Evolutionary conservation across 805 yeast genomes (phyloP), one percentile per base, ranked within the genome.

Genomic region (Barnettozyma botsteinii): DNA sequence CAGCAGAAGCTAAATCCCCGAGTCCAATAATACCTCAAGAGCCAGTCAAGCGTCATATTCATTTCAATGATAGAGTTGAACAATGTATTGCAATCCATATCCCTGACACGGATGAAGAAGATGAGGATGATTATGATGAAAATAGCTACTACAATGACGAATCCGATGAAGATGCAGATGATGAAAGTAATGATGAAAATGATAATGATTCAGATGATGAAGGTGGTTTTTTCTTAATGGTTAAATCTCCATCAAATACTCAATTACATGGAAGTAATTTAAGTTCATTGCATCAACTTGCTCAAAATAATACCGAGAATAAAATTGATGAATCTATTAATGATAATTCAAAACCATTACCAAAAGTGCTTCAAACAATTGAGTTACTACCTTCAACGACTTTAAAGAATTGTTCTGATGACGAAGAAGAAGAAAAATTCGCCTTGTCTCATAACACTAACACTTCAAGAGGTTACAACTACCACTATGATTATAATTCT

Each of bases 11-110:
- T 20, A 34, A 17, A 17, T 13, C 37, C 5, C 8, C 32, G 3
- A 31, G 32, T 14, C 42, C 42, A 30, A n/a, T 29, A 5, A 12
- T 25, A 7, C 39, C 37, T 15, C 34, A 17, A 7, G 42, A 31
- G 8, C 44, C 48, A 13, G 24, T 31, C 3, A 43, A 38, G 23
- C 23, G 36, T 12, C 39, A 36, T 28, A 89, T 93, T 46, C 98
- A 89, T 62, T 93, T 93, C 65, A 93, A 83, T 59, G 94, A 87
- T 57, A 78, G 88, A 39, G 99, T 93, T 24, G 89, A 87, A 59
- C 99, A 93, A 61, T 93, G 98, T 61, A 79, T 85, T 46, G 89
- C 95, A 0, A 58, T 89, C 35, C 50, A 53, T 23, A 43, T 47
- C 18, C 56, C 53, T 15, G 51, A 46, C 15, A 34, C 48, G 3